phyloP scores from a whole-genome alignment of 2,329 filamentous ascomycete species.

The Arthrobotrys iridis region DNA sequence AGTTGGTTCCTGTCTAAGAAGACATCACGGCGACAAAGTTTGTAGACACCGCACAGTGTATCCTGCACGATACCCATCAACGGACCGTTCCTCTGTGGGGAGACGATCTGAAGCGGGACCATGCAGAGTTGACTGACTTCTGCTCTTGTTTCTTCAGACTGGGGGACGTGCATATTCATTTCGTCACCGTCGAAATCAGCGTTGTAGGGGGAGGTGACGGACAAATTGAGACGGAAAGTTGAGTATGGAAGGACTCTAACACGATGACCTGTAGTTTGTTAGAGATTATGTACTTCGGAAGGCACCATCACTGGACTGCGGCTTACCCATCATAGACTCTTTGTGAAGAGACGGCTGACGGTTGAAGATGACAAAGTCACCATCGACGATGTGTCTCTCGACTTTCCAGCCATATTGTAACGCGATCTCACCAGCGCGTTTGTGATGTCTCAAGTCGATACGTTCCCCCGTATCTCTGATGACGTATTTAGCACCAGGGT shows the following conservation, averaged over 20 bases:
- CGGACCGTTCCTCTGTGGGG: slow-evolving; percentile 93
- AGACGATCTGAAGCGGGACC: slow-evolving; percentile 98
- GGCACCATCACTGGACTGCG: neutral
- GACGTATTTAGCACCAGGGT: slow-evolving; percentile 96
- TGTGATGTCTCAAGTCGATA: slow-evolving; percentile 93
- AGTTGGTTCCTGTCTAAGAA: slow-evolving; percentile 90
- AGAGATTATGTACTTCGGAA: neutral
- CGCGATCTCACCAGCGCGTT: slow-evolving; percentile 83
- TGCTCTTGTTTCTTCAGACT: slow-evolving; percentile 94
- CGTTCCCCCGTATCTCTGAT: slow-evolving; percentile 91
- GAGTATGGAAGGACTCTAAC: slow-evolving; percentile 99
- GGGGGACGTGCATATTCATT: slow-evolving; percentile 99
- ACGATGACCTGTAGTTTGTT: slow-evolving; percentile 68
- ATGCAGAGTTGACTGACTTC: slow-evolving; percentile 94
- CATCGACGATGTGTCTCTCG: slow-evolving; percentile 93
- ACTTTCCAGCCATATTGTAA: slow-evolving; percentile 98
- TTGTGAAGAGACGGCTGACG: slow-evolving; percentile 99
- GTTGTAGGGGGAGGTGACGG: slow-evolving; percentile 98
- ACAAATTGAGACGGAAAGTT: slow-evolving; percentile 96
- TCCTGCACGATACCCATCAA: slow-evolving; percentile 99
- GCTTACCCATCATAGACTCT: slow-evolving; percentile 95
- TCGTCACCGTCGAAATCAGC: slow-evolving; percentile 99
- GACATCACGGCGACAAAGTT: slow-evolving; percentile 90
- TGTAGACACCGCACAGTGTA: slow-evolving; percentile 94
- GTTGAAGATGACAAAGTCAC: slow-evolving; percentile 99